Percentiles rank a stretch among this genome's conserved stretches.
Conservation (phyloP, 1,139 yeast species). For the Yamadazyma jaroonii region DNA sequence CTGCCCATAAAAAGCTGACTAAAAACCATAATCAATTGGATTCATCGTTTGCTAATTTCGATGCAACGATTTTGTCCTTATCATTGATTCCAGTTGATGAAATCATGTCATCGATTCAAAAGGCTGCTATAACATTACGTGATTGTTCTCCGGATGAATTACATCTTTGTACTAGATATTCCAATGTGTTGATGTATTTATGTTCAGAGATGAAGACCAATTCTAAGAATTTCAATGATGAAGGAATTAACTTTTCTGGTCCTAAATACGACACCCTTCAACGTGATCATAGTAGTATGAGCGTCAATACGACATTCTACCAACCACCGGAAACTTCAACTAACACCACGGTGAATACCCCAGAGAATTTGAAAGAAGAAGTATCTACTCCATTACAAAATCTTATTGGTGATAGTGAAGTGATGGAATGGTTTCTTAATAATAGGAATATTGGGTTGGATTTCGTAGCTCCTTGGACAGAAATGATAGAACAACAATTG, state of each 20-base stretch:
- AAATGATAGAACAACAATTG: conserved; percentile 69
- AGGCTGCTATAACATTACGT: conserved; percentile 70
- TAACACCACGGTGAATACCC: too few relatives aligned
- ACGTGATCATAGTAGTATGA: conserved; percentile 1
- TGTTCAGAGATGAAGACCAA: conserved; percentile 69
- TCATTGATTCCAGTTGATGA: conserved; percentile 70
- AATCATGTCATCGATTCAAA: conserved; percentile 63
- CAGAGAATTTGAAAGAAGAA: too few relatives aligned
- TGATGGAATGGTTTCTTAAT: conserved; percentile 70
- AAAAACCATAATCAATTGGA: conserved; percentile 19
- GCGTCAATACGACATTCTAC: conserved; percentile 1
- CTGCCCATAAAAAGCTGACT: conserved; percentile 40
- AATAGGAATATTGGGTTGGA: conserved; percentile 71
- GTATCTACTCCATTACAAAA: conserved; percentile 18
- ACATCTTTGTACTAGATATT: conserved; percentile 78
- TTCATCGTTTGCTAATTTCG: conserved; percentile 28
- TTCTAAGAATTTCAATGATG: conserved; percentile 18
- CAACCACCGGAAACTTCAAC: background rate
- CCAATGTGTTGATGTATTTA: conserved; percentile 74
- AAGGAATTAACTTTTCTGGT: conserved; percentile 3
- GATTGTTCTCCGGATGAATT: conserved; percentile 90
- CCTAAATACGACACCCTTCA: too few relatives aligned
- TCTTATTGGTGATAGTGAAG: conserved; percentile 50
- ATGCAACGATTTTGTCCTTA: conserved; percentile 54
- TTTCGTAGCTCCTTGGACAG: conserved; percentile 88